Conservation (phyloP, 345 rosid genomes). For the Alliaria petiolata region DNA sequence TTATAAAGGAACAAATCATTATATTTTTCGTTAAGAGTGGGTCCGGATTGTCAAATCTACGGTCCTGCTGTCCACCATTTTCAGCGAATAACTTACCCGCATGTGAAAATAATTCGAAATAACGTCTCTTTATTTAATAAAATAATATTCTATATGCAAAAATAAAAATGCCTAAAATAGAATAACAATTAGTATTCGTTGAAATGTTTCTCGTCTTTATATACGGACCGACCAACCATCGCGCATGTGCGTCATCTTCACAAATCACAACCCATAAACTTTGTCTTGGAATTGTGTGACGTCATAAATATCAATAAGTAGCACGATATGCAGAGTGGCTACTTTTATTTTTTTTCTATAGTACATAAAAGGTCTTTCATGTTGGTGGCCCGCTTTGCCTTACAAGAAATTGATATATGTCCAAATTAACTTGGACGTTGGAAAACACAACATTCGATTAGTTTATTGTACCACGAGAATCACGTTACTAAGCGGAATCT, state of each 20-base stretch:
- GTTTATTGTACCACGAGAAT: conserved; percentile 1
- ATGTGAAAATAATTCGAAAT: conserved; percentile 22
- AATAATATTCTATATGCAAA: neutral
- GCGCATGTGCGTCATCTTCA: conserved; percentile 4
- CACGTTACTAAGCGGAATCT: conserved; percentile 1
- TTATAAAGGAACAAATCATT: neutral
- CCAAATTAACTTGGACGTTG: neutral
- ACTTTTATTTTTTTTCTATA: neutral
- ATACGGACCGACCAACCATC: conserved; percentile 2
- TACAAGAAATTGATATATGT: neutral
- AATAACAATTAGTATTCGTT: neutral
- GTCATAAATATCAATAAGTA: neutral
- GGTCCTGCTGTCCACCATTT: neutral
- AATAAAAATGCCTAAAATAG: neutral
- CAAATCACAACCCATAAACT: conserved; percentile 3
- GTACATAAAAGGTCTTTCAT: neutral
- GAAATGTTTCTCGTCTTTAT: neutral
- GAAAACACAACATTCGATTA: neutral
- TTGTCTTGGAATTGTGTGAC: neutral
- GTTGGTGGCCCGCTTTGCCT: neutral
- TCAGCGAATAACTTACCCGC: conserved; percentile 8
- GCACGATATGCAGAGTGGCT: neutral
- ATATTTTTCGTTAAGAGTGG: conserved; percentile 9
- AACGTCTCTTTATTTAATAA: neutral
- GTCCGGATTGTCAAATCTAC: neutral